Percentiles rank a stretch among this genome's conserved stretches.
Conservation (phyloP, 192 early-diverging fungal genomes). For the Thoreauomyces humboldtii region DNA sequence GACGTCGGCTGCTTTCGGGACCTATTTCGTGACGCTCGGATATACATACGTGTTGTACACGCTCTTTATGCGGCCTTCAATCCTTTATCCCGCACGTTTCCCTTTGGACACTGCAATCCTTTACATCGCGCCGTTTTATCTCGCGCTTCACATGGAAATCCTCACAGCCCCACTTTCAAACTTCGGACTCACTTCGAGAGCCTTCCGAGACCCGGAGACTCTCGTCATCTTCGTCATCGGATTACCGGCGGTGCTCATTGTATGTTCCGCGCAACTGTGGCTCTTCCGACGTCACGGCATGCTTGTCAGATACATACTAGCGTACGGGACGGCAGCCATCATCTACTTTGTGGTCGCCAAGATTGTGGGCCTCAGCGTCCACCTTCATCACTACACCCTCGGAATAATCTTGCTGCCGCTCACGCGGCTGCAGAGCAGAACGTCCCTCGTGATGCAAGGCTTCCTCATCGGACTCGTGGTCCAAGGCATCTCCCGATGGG, state of each 20-base stretch:
- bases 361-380: slow-evolving; percentile 21
- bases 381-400: slow-evolving; percentile 31
- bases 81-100: slow-evolving; percentile 21
- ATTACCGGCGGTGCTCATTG: slow-evolving; percentile 15
- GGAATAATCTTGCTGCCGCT: slow-evolving; percentile 21
- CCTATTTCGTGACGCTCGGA: slow-evolving; percentile 20
- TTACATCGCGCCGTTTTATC: slow-evolving; percentile 12
- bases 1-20: slow-evolving; percentile 14
- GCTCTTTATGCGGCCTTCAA: not conserved
- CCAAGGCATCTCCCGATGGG: slow-evolving; percentile 32
- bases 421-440: slow-evolving; percentile 19
- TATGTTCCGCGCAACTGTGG: slow-evolving; percentile 16
- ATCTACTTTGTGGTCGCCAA: slow-evolving; percentile 32
- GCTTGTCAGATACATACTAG: slow-evolving; percentile 21
- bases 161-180: slow-evolving; percentile 19
- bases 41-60: slow-evolving; percentile 27
- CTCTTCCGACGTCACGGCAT: slow-evolving; percentile 25
- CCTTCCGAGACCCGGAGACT: slow-evolving; percentile 26
- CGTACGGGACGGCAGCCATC: slow-evolving; percentile 14
- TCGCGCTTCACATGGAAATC: slow-evolving; percentile 38
- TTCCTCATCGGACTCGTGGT: slow-evolving; percentile 18
- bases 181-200: slow-evolving; percentile 28
- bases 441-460: slow-evolving; percentile 16
- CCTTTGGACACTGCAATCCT: slow-evolving; percentile 31
- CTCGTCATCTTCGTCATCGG: slow-evolving; percentile 19